A percentile compares a stretch with the other conserved stretches of the same genome.
Conservation (phyloP, 2,329 filamentous ascomycete species). For the Neonectria hederae region DNA sequence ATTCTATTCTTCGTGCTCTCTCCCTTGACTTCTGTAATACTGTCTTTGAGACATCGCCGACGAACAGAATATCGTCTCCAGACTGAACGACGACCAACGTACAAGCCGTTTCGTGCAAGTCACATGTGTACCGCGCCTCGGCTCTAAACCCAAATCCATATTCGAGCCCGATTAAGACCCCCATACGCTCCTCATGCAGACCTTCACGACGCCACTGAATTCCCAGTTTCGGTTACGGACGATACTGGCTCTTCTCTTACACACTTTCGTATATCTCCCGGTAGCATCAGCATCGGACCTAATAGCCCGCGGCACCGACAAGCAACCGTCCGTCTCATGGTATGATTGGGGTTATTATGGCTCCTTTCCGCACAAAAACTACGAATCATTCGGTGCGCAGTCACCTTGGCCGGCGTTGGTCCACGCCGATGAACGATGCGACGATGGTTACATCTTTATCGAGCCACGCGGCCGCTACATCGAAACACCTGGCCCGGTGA, state of each 20-base stretch:
- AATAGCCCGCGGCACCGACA: background rate
- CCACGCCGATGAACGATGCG: slow-evolving; percentile 46
- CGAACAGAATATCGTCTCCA: background rate
- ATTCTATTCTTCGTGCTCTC: background rate
- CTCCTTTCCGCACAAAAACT: slow-evolving; percentile 32
- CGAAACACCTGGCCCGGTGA: slow-evolving; percentile 51
- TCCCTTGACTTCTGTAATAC: background rate
- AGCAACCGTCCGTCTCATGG: slow-evolving; percentile 13
- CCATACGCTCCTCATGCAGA: slow-evolving; percentile 10
- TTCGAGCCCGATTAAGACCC: background rate
- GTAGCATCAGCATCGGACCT: slow-evolving; percentile 8
- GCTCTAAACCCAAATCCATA: background rate
- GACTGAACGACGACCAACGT: background rate
- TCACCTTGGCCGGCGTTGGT: slow-evolving; percentile 48
- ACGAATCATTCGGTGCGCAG: slow-evolving; percentile 33
- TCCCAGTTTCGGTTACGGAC: slow-evolving; percentile 6
- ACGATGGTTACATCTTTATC: slow-evolving; percentile 50
- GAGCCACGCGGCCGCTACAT: slow-evolving; percentile 50
- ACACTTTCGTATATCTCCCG: background rate
- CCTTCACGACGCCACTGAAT: background rate
- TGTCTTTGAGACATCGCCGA: background rate
- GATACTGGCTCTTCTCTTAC: slow-evolving; percentile 11
- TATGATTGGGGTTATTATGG: slow-evolving; percentile 40
- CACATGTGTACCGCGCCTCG: background rate
- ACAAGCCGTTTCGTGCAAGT: background rate